A percentile compares a stretch with the other conserved stretches of the same genome.
These are phyloP conservation scores for Mycena amicta DNA, from an alignment of 768 basidiomycete genomes.

Conservation along the genomic window DNA sequence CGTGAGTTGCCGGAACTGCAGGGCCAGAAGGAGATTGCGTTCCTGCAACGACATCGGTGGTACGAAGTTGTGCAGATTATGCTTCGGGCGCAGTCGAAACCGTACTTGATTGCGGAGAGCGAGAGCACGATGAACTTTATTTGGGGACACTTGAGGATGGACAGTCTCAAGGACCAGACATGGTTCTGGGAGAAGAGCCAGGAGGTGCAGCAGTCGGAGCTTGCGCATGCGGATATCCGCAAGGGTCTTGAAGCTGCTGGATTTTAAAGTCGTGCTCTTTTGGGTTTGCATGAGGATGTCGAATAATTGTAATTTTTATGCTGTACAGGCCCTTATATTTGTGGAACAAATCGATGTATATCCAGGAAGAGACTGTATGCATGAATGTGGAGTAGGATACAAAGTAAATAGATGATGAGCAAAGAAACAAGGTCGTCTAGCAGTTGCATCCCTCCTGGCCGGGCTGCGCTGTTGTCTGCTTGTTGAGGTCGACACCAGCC, in stretches of 20 bases:
- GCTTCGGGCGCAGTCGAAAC: constrained; percentile 56
- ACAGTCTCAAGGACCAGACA: constrained; percentile 44
- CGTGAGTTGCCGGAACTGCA: constrained; percentile 24
- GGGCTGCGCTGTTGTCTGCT: constrained; percentile 50
- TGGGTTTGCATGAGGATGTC: neutral
- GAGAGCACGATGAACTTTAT: constrained; percentile 52
- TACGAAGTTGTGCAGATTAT: constrained; percentile 56
- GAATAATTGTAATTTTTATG: constrained; percentile 9
- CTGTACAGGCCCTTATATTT: too few relatives aligned
- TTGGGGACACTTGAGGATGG: constrained; percentile 43
- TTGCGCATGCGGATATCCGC: constrained; percentile 64
- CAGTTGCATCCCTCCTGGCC: constrained; percentile 79
- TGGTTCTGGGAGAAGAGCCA: constrained; percentile 63
- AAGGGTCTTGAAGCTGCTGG: constrained; percentile 71
- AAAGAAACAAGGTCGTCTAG: constrained; percentile 36
- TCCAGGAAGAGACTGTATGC: constrained; percentile 31
- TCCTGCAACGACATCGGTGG: constrained; percentile 58
- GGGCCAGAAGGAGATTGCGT: constrained; percentile 41
- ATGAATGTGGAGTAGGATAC: constrained; percentile 34
- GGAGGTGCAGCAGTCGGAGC: constrained; percentile 60
- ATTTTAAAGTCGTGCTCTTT: constrained; percentile 42
- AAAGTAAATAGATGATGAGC: constrained; percentile 31
- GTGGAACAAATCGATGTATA: constrained; percentile 38
- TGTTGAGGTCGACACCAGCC: constrained; percentile 82
- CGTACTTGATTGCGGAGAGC: constrained; percentile 51